A percentile compares a stretch with the other conserved stretches of the same genome.
Conservation (phyloP, 768 basidiomycete species). For the Russula vinacea region DNA sequence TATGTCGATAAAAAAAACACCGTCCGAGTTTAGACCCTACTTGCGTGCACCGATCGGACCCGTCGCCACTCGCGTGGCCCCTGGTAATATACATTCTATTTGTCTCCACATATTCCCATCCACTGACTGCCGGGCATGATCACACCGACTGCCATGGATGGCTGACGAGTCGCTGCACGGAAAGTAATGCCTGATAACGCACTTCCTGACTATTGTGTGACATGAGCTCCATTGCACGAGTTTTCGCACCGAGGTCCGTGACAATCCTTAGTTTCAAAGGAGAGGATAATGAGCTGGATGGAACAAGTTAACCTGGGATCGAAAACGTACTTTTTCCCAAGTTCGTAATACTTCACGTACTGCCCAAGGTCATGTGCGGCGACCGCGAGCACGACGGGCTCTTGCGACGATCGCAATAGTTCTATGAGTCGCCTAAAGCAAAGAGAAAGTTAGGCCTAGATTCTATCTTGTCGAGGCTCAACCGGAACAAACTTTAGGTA, state of each 20-base stretch:
- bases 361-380: conserved; percentile 92
- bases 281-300: not conserved
- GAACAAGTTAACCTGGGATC: not conserved
- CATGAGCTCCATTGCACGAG: conserved; percentile 89
- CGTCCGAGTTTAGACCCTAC: no score
- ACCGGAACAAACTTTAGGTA: conserved; percentile 64
- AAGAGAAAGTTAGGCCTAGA: not conserved
- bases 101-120: not conserved
- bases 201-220: conserved; percentile 84
- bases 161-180: conserved; percentile 88
- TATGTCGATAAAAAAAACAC: no score
- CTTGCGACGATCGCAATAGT: conserved; percentile 63
- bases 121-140: conserved; percentile 1
- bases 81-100: not conserved
- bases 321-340: conserved; percentile 78
- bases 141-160: conserved; percentile 73
- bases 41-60: no score
- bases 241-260: conserved; percentile 83
- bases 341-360: conserved; percentile 88
- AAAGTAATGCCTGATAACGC: conserved; percentile 85
- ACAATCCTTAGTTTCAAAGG: conserved; percentile 52
- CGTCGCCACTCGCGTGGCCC: no score
- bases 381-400: conserved; percentile 81
- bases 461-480: not conserved
- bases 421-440: conserved; percentile 63